These are phyloP conservation scores for Endocalyx cinctus DNA, from an alignment of 2,329 filamentous ascomycete genomes.

Conservation along the genomic window DNA sequence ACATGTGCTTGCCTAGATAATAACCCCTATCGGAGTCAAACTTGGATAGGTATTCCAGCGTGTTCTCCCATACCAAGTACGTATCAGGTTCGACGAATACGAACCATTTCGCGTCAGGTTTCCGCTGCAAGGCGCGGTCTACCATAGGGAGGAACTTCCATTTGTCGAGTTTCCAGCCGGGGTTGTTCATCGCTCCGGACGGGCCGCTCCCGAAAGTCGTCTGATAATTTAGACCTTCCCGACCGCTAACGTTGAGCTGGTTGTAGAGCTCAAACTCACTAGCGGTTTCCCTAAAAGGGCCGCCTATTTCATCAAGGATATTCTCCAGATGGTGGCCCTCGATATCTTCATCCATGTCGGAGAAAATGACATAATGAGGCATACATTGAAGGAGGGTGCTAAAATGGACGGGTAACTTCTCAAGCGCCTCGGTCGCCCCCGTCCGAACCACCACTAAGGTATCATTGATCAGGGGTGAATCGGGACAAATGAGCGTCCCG, in stretches of 20 bases:
- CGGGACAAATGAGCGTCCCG: no score
- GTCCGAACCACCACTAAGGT: not conserved
- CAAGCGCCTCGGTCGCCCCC: not conserved
- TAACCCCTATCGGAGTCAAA: slow-evolving; percentile 19
- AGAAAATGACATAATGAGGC: slow-evolving; percentile 1
- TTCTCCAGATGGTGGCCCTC: slow-evolving; percentile 2
- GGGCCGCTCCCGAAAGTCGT: slow-evolving; percentile 25
- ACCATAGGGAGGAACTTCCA: slow-evolving; percentile 34
- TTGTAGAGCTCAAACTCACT: slow-evolving; percentile 13
- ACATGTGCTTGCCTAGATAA: slow-evolving; percentile 28
- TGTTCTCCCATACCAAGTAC: slow-evolving; percentile 27
- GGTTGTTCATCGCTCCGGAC: slow-evolving; percentile 26
- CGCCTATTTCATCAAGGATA: not conserved
- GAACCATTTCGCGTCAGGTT: slow-evolving; percentile 30
- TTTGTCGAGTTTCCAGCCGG: slow-evolving; percentile 30
- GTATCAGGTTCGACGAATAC: slow-evolving; percentile 32
- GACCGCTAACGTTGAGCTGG: not conserved
- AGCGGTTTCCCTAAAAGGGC: slow-evolving; percentile 2
- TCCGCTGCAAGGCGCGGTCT: slow-evolving; percentile 25
- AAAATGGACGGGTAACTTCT: not conserved
- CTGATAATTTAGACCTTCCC: slow-evolving; percentile 17
- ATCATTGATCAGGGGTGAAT: not conserved
- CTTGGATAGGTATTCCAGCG: slow-evolving; percentile 24
- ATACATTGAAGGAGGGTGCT: not conserved
- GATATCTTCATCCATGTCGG: slow-evolving; percentile 1